Evolutionary conservation across 2,329 filamentous ascomycete genomes (phyloP), one percentile per base, ranked within the genome.

Genomic region (Cytospora piceicola): DNA sequence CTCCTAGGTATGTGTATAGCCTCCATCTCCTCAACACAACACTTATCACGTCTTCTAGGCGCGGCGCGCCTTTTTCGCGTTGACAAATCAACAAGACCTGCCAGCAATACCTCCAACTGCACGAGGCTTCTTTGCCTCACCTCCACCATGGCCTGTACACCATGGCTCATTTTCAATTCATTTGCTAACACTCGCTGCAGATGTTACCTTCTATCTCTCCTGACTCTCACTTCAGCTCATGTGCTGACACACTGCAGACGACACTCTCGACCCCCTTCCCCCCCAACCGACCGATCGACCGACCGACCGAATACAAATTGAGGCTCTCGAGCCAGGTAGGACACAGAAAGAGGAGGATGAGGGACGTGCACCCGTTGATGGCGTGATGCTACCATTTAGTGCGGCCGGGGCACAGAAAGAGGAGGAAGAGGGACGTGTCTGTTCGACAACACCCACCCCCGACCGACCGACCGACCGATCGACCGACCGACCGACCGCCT

Each of bases 331-430:
- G 39, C 39, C 57, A 32, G 53, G 53, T 24, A 49, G 46, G 46
- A 22, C 46, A 49, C 46, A 49, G 46, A 49, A 49, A 49, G 46
- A 49, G 46, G 42, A 46, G 42, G 42, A 22, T 9, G 7, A n/a
- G 15, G 39, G 39, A 20, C 6, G 39, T 42, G 39, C 17, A 20
- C 39, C 17, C 39, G 39, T 42, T 42, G 39, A 42, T 42, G 39
- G 39, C 39, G 39, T 42, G 39, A 42, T 42, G 39, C 39, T 42
- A 20, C 17, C 39, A 17, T 20, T 42, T 20, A 42, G 39, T 42
- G 39, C 39, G n/a, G 30, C 12, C 42, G 54, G 52, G 24, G 51
- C n/a, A 62, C 60, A 42, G 60, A 62, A 62, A 62, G 60, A 62
- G 60, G 60, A 36, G 60, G 53, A 29, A 15, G 5, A n/a, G 60